Evolutionary conservation across 805 yeast genomes (phyloP).

Genomic region (Scheffersomyces lignosus): DNA sequence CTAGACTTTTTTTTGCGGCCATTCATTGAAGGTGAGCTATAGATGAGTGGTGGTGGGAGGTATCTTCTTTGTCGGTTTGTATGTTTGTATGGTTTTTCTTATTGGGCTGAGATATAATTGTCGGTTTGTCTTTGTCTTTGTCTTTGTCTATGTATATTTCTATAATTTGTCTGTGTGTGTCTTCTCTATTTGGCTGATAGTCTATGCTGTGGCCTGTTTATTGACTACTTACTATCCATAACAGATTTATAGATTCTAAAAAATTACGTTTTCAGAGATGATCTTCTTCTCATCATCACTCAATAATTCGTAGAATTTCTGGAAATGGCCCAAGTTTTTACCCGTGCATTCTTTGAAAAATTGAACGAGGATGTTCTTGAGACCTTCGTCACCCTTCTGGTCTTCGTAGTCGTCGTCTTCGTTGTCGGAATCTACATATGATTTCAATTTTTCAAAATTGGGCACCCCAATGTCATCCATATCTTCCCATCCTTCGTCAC

Average conservation of each 20-base stretch:
- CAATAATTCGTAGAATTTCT: constrained; percentile 47
- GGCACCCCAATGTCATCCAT: constrained; percentile 65
- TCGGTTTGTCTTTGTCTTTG: too few species aligned
- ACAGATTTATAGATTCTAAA: constrained; percentile 17
- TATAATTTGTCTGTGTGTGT: too few species aligned
- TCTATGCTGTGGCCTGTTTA: too few species aligned
- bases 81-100: too few species aligned
- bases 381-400: constrained; percentile 30
- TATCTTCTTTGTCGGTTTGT: too few species aligned
- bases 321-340: constrained; percentile 52
- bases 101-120: too few species aligned
- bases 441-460: constrained; percentile 60
- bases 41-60: too few species aligned
- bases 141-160: too few species aligned
- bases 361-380: constrained; percentile 41
- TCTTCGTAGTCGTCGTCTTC: constrained; percentile 36
- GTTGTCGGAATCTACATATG: constrained; percentile 51
- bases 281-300: constrained; percentile 54
- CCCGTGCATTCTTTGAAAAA: constrained; percentile 60
- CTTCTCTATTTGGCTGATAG: too few species aligned
- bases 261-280: constrained; percentile 50
- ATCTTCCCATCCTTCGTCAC: constrained; percentile 73
- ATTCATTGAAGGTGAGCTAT: too few species aligned
- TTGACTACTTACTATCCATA: too few species aligned
- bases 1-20: too few species aligned